These are phyloP conservation scores for Larix kaempferi DNA, from an alignment of 75 land plant species.

Conservation along the genomic window DNA sequence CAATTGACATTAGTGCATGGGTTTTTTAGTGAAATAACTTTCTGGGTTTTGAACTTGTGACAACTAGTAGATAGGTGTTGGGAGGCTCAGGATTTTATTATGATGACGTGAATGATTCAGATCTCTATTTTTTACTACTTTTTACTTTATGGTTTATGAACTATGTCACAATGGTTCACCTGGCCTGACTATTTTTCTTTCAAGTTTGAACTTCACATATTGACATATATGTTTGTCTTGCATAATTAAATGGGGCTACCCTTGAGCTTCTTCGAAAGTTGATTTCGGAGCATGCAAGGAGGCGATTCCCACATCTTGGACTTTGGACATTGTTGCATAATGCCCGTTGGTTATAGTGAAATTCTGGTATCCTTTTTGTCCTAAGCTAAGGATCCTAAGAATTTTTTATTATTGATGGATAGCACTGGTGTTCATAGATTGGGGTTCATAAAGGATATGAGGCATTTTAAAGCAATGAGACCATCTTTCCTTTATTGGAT, in stretches of 20 bases:
- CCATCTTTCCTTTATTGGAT: not conserved
- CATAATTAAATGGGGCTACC: conserved; percentile 73
- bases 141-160: no score
- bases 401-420: conserved; percentile 7
- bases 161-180: no score
- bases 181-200: not conserved
- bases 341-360: not conserved
- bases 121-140: no score
- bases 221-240: not conserved
- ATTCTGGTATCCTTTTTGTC: conserved; percentile 6
- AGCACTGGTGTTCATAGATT: conserved; percentile 2
- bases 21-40: no score
- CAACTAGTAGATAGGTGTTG: no score
- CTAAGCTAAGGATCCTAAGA: not conserved
- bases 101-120: no score
- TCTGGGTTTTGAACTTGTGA: no score
- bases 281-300: conserved; percentile 79
- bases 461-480: conserved; percentile 1
- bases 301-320: conserved; percentile 29
- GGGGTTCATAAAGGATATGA: not conserved
- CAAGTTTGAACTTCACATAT: not conserved
- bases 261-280: conserved; percentile 59
- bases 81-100: no score
- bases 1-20: no score
- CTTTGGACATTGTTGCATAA: not conserved